phyloP scores from a whole-genome alignment of 148 eudicot genomes.

The Drosera capensis region DNA sequence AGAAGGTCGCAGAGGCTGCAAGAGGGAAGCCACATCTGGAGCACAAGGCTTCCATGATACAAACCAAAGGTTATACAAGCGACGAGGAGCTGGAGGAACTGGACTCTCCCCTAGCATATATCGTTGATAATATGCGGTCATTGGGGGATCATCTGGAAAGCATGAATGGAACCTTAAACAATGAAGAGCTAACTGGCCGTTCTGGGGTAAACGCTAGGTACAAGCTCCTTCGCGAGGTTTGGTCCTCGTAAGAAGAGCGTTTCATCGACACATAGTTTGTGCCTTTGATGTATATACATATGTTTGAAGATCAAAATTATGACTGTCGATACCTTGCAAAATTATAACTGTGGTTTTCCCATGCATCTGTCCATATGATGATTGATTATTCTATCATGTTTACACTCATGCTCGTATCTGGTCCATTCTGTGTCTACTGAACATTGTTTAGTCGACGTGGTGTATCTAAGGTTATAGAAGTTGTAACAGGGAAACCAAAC shows the following conservation, averaged over 20 bases:
- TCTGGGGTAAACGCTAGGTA: slow-evolving; percentile 42
- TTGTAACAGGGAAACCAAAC: too few relatives aligned
- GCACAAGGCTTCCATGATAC: slow-evolving; percentile 42
- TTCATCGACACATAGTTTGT: neutral
- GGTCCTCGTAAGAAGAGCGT: slow-evolving; percentile 27
- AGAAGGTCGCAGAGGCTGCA: slow-evolving; percentile 56
- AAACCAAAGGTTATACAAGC: slow-evolving; percentile 77
- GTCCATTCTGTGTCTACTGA: too few relatives aligned
- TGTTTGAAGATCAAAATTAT: too few relatives aligned
- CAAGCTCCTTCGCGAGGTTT: slow-evolving; percentile 69
- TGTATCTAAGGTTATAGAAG: too few relatives aligned
- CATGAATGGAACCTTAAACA: slow-evolving; percentile 14
- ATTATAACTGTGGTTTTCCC: too few relatives aligned
- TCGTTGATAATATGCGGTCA: slow-evolving; percentile 24
- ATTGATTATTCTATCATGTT: too few relatives aligned
- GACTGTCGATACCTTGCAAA: too few relatives aligned
- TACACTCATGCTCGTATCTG: too few relatives aligned
- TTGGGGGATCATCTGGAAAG: slow-evolving; percentile 15
- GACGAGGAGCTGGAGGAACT: slow-evolving; percentile 78
- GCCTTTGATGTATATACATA: too few relatives aligned
- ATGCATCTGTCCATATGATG: too few relatives aligned
- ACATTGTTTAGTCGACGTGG: too few relatives aligned
- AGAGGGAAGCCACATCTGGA: slow-evolving; percentile 26
- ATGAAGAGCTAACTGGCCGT: slow-evolving; percentile 6
- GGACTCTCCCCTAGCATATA: slow-evolving; percentile 40